Base-by-base conservation (phyloP, 2,329 filamentous ascomycete species). In the Volutella citrinella region DNA sequence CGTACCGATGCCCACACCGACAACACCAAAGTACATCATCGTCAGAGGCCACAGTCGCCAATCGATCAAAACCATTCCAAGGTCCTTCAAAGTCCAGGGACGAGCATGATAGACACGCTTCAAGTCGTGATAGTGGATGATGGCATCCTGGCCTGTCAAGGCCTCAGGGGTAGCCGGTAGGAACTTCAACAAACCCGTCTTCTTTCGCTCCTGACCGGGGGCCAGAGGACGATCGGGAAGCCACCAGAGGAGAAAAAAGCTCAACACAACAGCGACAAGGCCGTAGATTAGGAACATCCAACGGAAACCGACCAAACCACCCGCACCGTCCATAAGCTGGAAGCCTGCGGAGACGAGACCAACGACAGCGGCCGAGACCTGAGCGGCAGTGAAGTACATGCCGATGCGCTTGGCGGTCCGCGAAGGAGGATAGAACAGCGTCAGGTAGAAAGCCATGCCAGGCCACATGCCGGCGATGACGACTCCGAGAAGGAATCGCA, bases 391-490 rank as follows among this genome's bases (percentile, higher is more conserved):
- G 57, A 87, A 95, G 66, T 95, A 95, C 57, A 84, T 78, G 22
- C 89, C 89, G 45, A 95, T 94, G 23, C 89, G 77, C 66, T 93
- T 94, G 11, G 86, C 89, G 3, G 84, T 93, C 10, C 86, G 76
- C 6, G 85, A 87, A 0, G 89, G 88, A 7, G 89, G 89, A 55
- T 95, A 95, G 69, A 95, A 95, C 7, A 95, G 72, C 0, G 89
- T 94, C 28, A 95, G 71, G 55, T 95, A 95, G 60, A 93, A 93
- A 9, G 87, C 80, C 89, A 95, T 95, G 30, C 89, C 89, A 0
- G 89, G 89, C 89, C 89, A 95, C 83, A 95, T 89, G 28, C 89
- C 89, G 2, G 89, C 89, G 56, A 90, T 90, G 16, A 95, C 88
- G 11, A 93, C 75, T 29, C 89, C 89, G 7, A 95, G 76, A 10